phyloP scores from a whole-genome alignment of 2,329 filamentous ascomycete species.

The Magnaporthiopsis incrustans region DNA sequence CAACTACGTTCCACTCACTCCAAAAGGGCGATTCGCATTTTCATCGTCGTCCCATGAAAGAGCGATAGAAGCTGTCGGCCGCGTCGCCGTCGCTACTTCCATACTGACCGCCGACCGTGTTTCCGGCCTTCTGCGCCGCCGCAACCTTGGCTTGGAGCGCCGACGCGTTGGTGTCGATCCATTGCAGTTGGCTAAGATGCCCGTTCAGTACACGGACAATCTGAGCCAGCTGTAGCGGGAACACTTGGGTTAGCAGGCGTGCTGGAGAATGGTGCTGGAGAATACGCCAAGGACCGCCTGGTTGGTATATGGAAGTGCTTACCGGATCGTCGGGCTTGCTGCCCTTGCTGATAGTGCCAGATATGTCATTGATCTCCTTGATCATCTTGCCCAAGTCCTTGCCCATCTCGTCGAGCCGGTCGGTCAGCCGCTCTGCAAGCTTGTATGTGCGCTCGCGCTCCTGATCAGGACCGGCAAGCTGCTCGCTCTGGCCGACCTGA shows the following conservation, averaged over 20 bases:
- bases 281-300: not conserved
- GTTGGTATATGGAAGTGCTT: slow-evolving; percentile 29
- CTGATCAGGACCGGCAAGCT: slow-evolving; percentile 80
- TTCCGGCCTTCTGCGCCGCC: slow-evolving; percentile 72
- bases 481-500: slow-evolving; percentile 67
- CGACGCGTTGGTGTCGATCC: slow-evolving; percentile 81
- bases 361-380: slow-evolving; percentile 92
- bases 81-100: slow-evolving; percentile 59
- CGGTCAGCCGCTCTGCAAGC: slow-evolving; percentile 84
- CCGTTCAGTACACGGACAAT: slow-evolving; percentile 93
- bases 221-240: slow-evolving; percentile 67
- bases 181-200: slow-evolving; percentile 84
- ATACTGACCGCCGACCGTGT: slow-evolving; percentile 49
- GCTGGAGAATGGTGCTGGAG: not conserved
- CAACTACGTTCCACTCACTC: not conserved
- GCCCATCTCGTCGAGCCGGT: slow-evolving; percentile 87
- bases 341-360: slow-evolving; percentile 80
- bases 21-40: not conserved
- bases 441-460: slow-evolving; percentile 96
- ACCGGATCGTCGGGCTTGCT: slow-evolving; percentile 83
- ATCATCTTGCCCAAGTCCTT: slow-evolving; percentile 94
- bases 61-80: slow-evolving; percentile 84
- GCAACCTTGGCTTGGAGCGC: slow-evolving; percentile 75
- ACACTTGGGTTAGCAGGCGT: not conserved
- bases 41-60: slow-evolving; percentile 69